Base-by-base conservation (phyloP, 2,329 filamentous ascomycete species). In the Diaporthe longicolla region DNA sequence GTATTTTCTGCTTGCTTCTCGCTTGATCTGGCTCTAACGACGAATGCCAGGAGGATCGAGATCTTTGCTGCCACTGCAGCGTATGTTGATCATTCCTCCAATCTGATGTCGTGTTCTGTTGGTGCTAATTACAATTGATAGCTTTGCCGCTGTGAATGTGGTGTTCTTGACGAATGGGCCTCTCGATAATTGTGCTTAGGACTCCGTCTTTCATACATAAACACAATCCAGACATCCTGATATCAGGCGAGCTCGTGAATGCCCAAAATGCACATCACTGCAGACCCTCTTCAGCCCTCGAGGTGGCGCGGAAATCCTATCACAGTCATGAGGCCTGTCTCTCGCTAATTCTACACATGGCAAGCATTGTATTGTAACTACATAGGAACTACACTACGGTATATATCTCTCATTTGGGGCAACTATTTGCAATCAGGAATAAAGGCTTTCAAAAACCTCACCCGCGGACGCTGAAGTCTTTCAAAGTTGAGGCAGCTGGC, bases 21-120 rank as follows among this genome's bases (percentile, higher is more conserved):
- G 37, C 55, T 76, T 32, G 72, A 72, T 11, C 65, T 77, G 29
- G 65, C 57, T 10, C 32, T 77, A 11, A 74, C 77, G 73, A 78
- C 77, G 21, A 78, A 66, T 32, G 74, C 77, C 10, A 65, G 75
- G 21, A 68, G 70, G 29, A 70, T 76, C 32, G 75, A 78, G 54
- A 68, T 78, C 4, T 77, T 77, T 57, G 75, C 70, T 21, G 77
- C 73, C 4, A 77, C 71, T 32, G 75, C 78, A 17, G 75, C 76
- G 71, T 76, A 79, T 76, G 76, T 80, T 79, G 32, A 19, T 37
- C 10, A n/a, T 35, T 21, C 15, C 10, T 40, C 5, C 13, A 17
- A 17, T 43, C 13, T 43, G n/a, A 21, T 4, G 15, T n/a, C 10
- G 21, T 21, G 4, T 45, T 7, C 32, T 17, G 37, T 24, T 24